Percentiles rank a stretch among this genome's conserved stretches.
These are phyloP conservation scores for Tubosaeta brunneosetosa DNA, from an alignment of 768 basidiomycete species.

Conservation along the genomic window DNA sequence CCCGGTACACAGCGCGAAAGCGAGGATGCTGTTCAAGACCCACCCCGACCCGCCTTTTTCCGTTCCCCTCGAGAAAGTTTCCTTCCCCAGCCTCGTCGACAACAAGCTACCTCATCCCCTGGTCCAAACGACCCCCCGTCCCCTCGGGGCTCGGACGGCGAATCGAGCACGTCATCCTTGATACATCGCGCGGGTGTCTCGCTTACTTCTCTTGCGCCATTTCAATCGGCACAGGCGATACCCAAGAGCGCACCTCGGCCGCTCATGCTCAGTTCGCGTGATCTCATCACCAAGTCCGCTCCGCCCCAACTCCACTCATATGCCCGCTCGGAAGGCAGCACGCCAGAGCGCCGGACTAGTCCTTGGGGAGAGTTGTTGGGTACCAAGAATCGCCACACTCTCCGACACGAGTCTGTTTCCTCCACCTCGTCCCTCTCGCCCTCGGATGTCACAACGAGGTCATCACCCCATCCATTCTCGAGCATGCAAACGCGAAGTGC, in stretches of 20 bases:
- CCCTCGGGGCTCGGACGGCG: slow-evolving; percentile 21
- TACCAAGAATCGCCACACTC: slow-evolving; percentile 30
- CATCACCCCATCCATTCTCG: slow-evolving; percentile 21
- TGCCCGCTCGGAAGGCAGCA: slow-evolving; percentile 35
- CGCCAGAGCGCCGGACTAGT: slow-evolving; percentile 27
- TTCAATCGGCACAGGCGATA: slow-evolving; percentile 30
- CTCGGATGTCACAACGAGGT: slow-evolving; percentile 41
- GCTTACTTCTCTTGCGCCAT: slow-evolving; percentile 41
- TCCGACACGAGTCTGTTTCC: slow-evolving; percentile 56
- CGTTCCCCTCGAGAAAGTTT: slow-evolving; percentile 54
- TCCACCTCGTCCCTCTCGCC: slow-evolving; percentile 61
- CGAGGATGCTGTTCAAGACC: slow-evolving; percentile 39
- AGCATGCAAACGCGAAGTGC: slow-evolving; percentile 8
- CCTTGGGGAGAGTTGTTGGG: slow-evolving; percentile 48
- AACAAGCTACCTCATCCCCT: slow-evolving; percentile 25
- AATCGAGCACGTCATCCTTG: slow-evolving; percentile 22
- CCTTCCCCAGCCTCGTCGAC: slow-evolving; percentile 35
- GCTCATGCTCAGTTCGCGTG: slow-evolving; percentile 55
- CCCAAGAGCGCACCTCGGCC: slow-evolving; percentile 61
- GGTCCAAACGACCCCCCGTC: slow-evolving; percentile 25
- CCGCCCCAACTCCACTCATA: slow-evolving; percentile 18
- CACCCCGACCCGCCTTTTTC: slow-evolving; percentile 55
- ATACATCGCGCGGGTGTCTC: slow-evolving; percentile 37
- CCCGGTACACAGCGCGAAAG: slow-evolving; percentile 35
- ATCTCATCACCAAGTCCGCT: slow-evolving; percentile 29